phyloP scores from a whole-genome alignment of 2,329 filamentous ascomycete species.

The Neofusicoccum umdonicola region DNA sequence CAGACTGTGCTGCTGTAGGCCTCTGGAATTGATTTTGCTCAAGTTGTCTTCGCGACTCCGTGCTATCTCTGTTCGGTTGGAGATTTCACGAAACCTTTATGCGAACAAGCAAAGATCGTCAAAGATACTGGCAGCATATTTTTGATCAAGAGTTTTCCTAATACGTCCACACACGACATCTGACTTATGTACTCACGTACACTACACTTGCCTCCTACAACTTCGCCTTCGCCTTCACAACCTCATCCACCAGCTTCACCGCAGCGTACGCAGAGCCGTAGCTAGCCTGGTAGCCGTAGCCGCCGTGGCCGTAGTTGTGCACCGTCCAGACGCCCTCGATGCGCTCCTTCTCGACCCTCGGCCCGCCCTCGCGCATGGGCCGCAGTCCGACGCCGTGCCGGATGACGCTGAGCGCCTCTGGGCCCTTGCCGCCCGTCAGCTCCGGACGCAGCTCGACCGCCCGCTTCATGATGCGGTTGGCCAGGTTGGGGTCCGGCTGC shows the following conservation, averaged over 20 bases:
- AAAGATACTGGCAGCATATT: no score
- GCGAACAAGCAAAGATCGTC: no score
- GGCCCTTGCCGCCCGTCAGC: conserved; percentile 64
- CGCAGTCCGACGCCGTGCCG: conserved; percentile 80
- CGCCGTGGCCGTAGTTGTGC: conserved; percentile 77
- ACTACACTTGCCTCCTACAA: conserved; percentile 20
- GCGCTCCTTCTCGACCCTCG: conserved; percentile 71
- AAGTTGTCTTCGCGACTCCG: no score
- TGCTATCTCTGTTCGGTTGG: no score
- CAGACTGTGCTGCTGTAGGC: no score
- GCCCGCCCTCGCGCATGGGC: conserved; percentile 70
- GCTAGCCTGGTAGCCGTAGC: conserved; percentile 66
- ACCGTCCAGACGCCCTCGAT: conserved; percentile 57
- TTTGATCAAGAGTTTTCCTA: no score
- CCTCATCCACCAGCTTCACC: conserved; percentile 36
- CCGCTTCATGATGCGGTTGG: conserved; percentile 80
- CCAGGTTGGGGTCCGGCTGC: conserved; percentile 74
- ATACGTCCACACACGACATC: background rate
- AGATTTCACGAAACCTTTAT: no score
- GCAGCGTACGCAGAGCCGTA: conserved; percentile 44
- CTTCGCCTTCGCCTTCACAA: conserved; percentile 27
- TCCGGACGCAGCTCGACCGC: conserved; percentile 63
- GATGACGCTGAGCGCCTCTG: conserved; percentile 71
- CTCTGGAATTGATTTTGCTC: no score
- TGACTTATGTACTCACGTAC: background rate